A percentile compares a stretch with the other conserved stretches of the same genome.
Conservation (phyloP, 2,329 filamentous ascomycete genomes). For the Aspergillus sp. region DNA sequence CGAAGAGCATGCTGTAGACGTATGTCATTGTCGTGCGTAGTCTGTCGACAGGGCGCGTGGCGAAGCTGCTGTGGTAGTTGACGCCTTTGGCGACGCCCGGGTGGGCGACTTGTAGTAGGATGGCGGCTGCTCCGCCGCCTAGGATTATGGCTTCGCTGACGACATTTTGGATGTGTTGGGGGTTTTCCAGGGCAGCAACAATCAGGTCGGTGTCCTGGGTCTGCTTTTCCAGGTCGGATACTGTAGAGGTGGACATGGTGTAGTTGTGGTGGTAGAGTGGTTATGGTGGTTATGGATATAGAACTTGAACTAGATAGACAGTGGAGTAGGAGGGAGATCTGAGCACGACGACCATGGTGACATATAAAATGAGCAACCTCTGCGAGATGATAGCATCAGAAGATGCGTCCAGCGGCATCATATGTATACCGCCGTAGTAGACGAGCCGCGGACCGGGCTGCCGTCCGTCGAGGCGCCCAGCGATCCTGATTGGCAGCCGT, state of each 20-base stretch:
- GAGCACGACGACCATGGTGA: background rate
- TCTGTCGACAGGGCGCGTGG: constrained; percentile 31
- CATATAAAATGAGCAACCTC: background rate
- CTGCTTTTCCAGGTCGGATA: background rate
- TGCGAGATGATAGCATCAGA: background rate
- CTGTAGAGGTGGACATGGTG: background rate
- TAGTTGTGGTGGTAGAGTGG: background rate
- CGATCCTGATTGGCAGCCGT: background rate
- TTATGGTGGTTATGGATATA: background rate
- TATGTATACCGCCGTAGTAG: background rate
- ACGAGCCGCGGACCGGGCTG: constrained; percentile 6
- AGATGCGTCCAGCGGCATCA: constrained; percentile 7
- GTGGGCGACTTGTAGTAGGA: constrained; percentile 44
- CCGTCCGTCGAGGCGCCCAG: background rate
- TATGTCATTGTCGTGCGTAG: constrained; percentile 42
- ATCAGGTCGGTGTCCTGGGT: background rate
- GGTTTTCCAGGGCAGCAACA: background rate
- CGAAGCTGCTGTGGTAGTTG: constrained; percentile 41
- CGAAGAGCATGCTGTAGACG: constrained; percentile 42
- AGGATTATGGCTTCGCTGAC: constrained; percentile 37
- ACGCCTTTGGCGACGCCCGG: constrained; percentile 40
- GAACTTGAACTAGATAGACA: background rate
- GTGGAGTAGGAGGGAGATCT: background rate
- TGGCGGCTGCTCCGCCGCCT: constrained; percentile 37
- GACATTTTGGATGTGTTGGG: constrained; percentile 27